Evolutionary conservation across 768 basidiomycete genomes (phyloP), one percentile per base, ranked within the genome.

Genomic region (Tulasnella calospora): DNA sequence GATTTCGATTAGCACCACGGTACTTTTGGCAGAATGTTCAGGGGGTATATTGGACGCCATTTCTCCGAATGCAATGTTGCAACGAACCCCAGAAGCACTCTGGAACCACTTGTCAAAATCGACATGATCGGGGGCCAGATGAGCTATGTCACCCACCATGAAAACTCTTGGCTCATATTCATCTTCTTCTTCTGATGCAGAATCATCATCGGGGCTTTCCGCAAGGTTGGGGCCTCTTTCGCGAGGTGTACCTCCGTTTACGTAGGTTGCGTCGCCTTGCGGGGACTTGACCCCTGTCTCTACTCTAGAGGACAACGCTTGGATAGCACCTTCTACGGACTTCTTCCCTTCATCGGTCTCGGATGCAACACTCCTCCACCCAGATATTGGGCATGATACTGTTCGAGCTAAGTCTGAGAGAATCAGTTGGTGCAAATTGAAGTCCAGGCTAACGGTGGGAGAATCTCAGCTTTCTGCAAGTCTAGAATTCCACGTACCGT

Each of bases 351-450:
- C 80, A 30, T 88, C 88, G 77, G 87, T 85, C 33, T 61, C 27
- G 81, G 77, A 78, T 17, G 12, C 88, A 81, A 81, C 88, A 87
- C 2, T 79, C 41, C 35, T 76, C 46, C 15, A 80, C 79, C 33
- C 88, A 88, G 78, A 87, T 85, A 35, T 71, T 8, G 85, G 86
- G 23, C 87, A 87, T 30, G 61, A 30, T 74, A 88, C 85, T 81
- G 88, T 89, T 27, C 86, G 85, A 6, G 92, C 92, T 77, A 95
- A 87, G 84, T 95, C 93, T 35, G 90, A 88, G 30, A 94, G 83
- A 79, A 95, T 92, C 78, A 88, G 87, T 81, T 93, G 92, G 79
- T 90, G 91, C 74, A 94, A 90, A 83, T 93, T 91, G 30, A 95
- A 84, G 83, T 95, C 94, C 23, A 95, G 85, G 83, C 93, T 94